These are phyloP conservation scores for Teunomyces aglyptinius DNA, from an alignment of 805 yeast genomes.

Conservation along the genomic window DNA sequence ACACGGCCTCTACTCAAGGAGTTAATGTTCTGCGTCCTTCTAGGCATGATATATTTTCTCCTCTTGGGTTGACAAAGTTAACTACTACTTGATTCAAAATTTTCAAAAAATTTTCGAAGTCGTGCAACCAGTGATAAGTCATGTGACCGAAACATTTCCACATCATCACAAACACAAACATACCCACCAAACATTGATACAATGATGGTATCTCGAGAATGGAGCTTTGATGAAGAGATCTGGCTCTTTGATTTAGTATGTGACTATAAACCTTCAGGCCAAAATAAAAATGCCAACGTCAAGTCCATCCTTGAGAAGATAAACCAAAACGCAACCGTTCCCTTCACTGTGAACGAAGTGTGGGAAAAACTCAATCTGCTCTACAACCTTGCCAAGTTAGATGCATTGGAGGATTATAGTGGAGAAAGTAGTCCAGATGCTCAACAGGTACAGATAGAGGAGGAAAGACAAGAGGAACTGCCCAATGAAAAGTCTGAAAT, in stretches of 20 bases:
- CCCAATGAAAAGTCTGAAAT: constrained; percentile 2
- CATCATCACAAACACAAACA: constrained; percentile 3
- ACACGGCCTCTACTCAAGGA: constrained; percentile 67
- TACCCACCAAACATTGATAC: neutral
- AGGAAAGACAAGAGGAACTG: constrained; percentile 3
- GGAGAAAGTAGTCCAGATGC: constrained; percentile 5
- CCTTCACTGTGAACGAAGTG: constrained; percentile 48
- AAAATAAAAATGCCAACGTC: constrained; percentile 43
- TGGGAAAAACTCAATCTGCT: constrained; percentile 54
- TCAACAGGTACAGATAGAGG: neutral
- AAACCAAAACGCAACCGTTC: constrained; percentile 21
- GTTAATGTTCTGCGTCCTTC: constrained; percentile 55
- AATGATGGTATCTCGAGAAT: constrained; percentile 21
- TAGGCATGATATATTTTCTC: constrained; percentile 47
- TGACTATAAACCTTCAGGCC: constrained; percentile 68
- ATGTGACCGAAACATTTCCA: neutral
- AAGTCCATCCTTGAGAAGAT: constrained; percentile 40
- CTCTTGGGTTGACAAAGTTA: neutral
- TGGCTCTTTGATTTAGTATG: constrained; percentile 59
- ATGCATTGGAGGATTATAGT: constrained; percentile 46
- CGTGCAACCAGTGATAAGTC: constrained; percentile 1
- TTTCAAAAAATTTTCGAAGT: constrained; percentile 2
- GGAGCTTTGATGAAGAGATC: constrained; percentile 65
- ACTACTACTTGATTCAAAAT: neutral
- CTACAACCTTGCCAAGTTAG: constrained; percentile 59